A percentile compares a stretch with the other conserved stretches of the same genome.
Evolutionary conservation across 176 grass and related monocot genomes (phyloP).

Genomic region (Aegilops bicornis): DNA sequence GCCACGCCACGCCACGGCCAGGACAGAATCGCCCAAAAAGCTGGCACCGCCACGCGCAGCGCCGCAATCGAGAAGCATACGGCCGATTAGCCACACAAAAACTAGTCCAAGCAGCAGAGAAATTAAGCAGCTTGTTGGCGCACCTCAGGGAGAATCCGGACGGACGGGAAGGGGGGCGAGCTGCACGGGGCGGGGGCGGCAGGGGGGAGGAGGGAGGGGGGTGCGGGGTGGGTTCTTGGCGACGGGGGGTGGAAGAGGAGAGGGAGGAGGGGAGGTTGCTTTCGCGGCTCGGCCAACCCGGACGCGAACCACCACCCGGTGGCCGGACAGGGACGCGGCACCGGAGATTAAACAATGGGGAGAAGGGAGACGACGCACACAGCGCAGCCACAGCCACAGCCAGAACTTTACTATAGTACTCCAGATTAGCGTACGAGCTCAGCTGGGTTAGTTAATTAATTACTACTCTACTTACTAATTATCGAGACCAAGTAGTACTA

Average conservation of each 20-base stretch:
- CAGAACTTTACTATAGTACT: not conserved
- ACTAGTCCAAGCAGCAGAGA: not conserved
- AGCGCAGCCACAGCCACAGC: not conserved
- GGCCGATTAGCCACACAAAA: not conserved
- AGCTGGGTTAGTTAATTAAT: too few relatives aligned
- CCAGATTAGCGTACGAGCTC: conserved; percentile 22
- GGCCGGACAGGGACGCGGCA: conserved; percentile 50
- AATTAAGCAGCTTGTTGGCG: not conserved
- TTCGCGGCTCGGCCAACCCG: conserved; percentile 52
- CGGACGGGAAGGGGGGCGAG: not conserved
- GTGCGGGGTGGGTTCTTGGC: conserved; percentile 5
- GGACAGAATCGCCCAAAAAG: conserved; percentile 30
- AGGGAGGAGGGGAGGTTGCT: conserved; percentile 36
- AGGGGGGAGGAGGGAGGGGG: not conserved
- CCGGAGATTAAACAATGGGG: conserved; percentile 41
- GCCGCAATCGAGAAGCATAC: conserved; percentile 9
- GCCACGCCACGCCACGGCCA: conserved; percentile 29
- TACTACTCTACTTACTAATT: not conserved
- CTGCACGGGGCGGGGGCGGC: not conserved
- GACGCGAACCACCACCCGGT: conserved; percentile 52
- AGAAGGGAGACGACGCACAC: not conserved
- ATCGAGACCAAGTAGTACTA: not conserved
- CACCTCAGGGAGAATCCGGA: not conserved
- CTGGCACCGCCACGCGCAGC: not conserved
- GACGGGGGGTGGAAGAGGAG: not conserved